Conservation (phyloP, 148 eudicot species). For the Simmondsia chinensis region DNA sequence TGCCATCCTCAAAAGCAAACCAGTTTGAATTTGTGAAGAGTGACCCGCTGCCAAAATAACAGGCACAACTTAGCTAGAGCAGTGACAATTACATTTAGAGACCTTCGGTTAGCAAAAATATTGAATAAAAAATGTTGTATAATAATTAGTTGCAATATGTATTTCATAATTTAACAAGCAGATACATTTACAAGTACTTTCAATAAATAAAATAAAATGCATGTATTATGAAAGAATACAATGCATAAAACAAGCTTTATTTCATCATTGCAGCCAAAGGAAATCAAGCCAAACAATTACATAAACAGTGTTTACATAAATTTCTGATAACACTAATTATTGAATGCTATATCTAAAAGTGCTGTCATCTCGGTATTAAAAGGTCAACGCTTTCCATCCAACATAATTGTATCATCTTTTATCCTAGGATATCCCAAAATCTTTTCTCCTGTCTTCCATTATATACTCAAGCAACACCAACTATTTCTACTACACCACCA, state of each 20-base stretch:
- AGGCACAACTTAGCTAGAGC: neutral
- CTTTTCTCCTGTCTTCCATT: no score
- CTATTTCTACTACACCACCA: no score
- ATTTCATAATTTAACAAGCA: neutral
- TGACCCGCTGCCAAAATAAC: constrained; percentile 42
- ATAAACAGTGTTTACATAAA: neutral
- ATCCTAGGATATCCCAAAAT: no score
- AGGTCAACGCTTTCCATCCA: neutral
- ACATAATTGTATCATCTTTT: no score
- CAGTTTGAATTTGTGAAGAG: constrained; percentile 81
- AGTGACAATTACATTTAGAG: neutral
- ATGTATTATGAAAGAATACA: neutral
- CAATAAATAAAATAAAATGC: neutral
- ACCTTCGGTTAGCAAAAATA: neutral
- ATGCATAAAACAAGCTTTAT: neutral
- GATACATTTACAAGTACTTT: neutral
- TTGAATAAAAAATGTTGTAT: neutral
- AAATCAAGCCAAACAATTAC: neutral
- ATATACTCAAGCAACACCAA: no score
- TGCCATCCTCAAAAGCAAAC: constrained; percentile 80
- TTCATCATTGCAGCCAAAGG: neutral
- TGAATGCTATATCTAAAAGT: neutral
- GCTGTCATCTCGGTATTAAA: neutral
- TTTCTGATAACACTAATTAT: no score
- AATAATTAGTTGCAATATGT: neutral